Evolutionary conservation across 176 grass and related monocot genomes (phyloP), one percentile per base, ranked within the genome.

Genomic region (Coix lacrymajobi): DNA sequence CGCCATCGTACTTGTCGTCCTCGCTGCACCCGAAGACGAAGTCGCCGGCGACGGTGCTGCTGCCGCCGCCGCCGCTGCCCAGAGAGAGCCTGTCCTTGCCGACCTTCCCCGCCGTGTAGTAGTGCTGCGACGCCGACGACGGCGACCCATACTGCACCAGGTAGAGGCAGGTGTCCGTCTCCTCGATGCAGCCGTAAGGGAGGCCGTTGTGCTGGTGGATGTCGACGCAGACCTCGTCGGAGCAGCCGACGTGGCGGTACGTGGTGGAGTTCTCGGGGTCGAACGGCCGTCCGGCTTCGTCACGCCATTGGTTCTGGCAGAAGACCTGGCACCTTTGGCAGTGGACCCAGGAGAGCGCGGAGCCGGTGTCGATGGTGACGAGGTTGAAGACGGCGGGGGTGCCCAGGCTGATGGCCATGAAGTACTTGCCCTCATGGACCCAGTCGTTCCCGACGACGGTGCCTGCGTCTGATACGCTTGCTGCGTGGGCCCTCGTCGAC

Each of bases 321-420:
- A 6, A 15, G 44, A 48, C 65, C 25, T 46, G 9, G 0, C 86
- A 88, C 8, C 5, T 2, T 7, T 0, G 0, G 68, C 80, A 88
- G 2, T 78, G 25, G n/a, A 88, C 80, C 86, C 86, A 83, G 17
- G 86, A 88, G 80, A 88, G 86, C 0, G 56, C 66, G 22, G 86
- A 83, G 20, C 80, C 86, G 8, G 80, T 88, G 80, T 83, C 86
- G 10, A 88, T 79, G n/a, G 80, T 66, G 33, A 88, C 80, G 20
- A 88, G 86, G 44, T 83, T 88, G 33, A 78, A n/a, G 11, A 83
- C 57, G 60, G 86, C 41, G 0, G 80, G 86, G 38, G 86, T 83
- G 32, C 80, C 80, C 4, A 83, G 74, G 57, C 34, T 33, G 74
- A 88, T 83, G 73, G 3, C 80, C 86, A 79, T 88, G 40, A 88